Base-by-base conservation (phyloP, 495 filamentous ascomycete species). In the Polyplosphaeria fusca region DNA sequence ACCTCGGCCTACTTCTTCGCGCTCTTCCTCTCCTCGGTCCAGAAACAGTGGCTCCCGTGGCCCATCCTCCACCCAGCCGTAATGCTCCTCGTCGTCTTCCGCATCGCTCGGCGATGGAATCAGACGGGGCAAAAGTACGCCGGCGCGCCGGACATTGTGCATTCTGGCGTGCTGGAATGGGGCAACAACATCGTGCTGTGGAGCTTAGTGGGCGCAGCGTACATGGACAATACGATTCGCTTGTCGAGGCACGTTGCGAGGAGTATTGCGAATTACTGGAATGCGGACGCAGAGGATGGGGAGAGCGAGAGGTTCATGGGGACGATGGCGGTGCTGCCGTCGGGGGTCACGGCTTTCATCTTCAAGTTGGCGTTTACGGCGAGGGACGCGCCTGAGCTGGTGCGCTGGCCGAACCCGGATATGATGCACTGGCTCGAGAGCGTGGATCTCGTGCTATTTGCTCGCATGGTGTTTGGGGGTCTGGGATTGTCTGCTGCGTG, bases 51-150 rank as follows among this genome's bases (percentile, higher is more conserved):
- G 56, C 46, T 52, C 20, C 24, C 14, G 4, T 48, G 38, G 16
- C 54, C 57, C 46, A 24, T 55, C 39, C 44, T 65, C 23, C 61
- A 65, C 27, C 61, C 61, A 14, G 61, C 59, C 13, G 28, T 66
- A n/a, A 61, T 57, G 54, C 76, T 87, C 35, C 61, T 73, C 20
- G 2, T 50, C 22, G 53, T 66, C 1, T 68, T 68, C 47, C 80
- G 93, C 27, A 60, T 94, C 4, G 63, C 85, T 38, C 74, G 88
- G 40, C 77, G 83, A 32, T 99, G 92, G 91, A 96, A 96, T 68
- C 93, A 96, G 68, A 97, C 93, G 0, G 93, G 93, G 20, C 91
- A 96, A 61, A 99, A 99, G 57, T 88, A 88, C 60, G 83, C 93
- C 14, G 92, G 89, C 13, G 86, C 85, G 45, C 82, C 89, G 44